Percentiles rank a stretch among this genome's conserved stretches.
phyloP scores from a whole-genome alignment of 108 stramenopile species.

The Nitzschia putrida region DNA sequence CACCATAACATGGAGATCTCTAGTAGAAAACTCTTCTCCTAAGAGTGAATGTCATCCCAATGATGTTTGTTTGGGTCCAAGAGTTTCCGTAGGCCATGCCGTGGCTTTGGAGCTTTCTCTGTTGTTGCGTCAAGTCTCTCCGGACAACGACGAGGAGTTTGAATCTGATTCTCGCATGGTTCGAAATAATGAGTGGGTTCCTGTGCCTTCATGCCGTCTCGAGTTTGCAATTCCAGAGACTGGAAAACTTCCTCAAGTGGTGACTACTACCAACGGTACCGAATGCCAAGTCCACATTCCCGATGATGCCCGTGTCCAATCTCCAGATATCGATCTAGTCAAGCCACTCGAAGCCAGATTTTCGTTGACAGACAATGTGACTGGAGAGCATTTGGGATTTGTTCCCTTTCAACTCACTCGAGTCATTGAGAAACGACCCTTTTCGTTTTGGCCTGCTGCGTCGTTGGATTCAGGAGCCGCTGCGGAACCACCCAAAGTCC shows the following conservation, averaged over 20 bases:
- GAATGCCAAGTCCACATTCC: constrained; percentile 30
- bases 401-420: constrained; percentile 33
- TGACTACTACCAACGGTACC: constrained; percentile 15
- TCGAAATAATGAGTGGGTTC: constrained; percentile 10
- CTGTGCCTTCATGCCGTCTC: constrained; percentile 19
- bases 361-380: constrained; percentile 1
- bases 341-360: constrained; percentile 35
- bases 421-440: constrained; percentile 23
- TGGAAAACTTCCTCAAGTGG: constrained; percentile 18
- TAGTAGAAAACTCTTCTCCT: constrained; percentile 17
- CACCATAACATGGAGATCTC: constrained; percentile 22
- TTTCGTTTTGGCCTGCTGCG: constrained; percentile 1
- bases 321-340: constrained; percentile 7
- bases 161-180: not conserved
- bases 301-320: constrained; percentile 18
- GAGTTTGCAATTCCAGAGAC: constrained; percentile 21
- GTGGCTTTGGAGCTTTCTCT: constrained; percentile 20
- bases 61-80: constrained; percentile 1
- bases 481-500: not conserved
- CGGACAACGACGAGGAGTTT: not conserved
- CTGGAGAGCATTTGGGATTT: constrained; percentile 1
- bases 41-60: constrained; percentile 3
- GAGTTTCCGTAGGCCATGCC: not conserved
- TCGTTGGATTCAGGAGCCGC: not conserved
- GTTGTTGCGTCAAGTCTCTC: not conserved